Conservation (phyloP, 1,139 yeast species). For the Candida albicans region DNA sequence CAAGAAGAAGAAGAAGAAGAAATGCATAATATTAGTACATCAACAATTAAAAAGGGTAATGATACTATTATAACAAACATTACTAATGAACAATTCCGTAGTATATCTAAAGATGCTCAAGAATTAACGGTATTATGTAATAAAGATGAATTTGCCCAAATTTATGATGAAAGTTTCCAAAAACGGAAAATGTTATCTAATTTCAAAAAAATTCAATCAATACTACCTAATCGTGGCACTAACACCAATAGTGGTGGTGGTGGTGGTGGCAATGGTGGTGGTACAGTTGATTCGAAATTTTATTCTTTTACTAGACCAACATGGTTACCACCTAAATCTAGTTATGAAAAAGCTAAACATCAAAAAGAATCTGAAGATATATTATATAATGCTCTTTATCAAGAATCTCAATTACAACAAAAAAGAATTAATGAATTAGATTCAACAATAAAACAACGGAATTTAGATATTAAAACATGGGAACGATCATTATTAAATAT, state of each 20-base stretch:
- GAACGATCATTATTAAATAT: constrained; percentile 15
- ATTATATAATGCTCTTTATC: constrained; percentile 46
- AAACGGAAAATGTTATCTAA: constrained; percentile 30
- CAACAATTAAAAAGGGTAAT: background rate
- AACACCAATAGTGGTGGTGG: background rate
- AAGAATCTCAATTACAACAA: constrained; percentile 37
- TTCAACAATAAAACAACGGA: constrained; percentile 26
- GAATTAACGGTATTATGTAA: constrained; percentile 44
- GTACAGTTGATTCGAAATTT: constrained; percentile 20
- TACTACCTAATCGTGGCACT: constrained; percentile 2
- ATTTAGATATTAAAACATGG: constrained; percentile 48
- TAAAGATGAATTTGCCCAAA: constrained; percentile 33
- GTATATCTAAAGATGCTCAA: constrained; percentile 48
- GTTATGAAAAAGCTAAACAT: constrained; percentile 55
- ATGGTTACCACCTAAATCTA: constrained; percentile 66
- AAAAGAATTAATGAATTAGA: constrained; percentile 27
- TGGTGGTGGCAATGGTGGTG: background rate
- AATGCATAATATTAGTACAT: background rate
- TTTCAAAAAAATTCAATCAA: constrained; percentile 18
- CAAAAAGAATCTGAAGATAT: constrained; percentile 53
- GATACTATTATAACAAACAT: background rate
- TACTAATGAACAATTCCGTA: constrained; percentile 18
- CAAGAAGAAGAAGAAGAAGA: too few species aligned
- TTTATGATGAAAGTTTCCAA: constrained; percentile 39
- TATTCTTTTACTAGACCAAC: constrained; percentile 59